Percentiles rank a stretch among this genome's conserved stretches.
These are phyloP conservation scores for Cladorrhinum sp. DNA, from an alignment of 2,329 filamentous ascomycete genomes.

Conservation along the genomic window DNA sequence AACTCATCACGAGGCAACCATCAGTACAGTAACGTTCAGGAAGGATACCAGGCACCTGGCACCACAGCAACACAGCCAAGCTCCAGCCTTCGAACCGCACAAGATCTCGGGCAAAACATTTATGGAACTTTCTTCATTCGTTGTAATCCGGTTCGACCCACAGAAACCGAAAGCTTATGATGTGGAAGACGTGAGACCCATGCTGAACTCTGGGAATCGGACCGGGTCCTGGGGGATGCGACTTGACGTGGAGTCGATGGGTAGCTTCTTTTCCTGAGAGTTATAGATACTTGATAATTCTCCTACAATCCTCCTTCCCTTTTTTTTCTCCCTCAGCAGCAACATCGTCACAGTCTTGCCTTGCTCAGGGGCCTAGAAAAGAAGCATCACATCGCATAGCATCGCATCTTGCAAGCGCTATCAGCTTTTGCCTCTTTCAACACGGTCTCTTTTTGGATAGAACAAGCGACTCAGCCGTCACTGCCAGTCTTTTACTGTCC, in stretches of 20 bases:
- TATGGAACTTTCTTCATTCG: neutral
- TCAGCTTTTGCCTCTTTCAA: neutral
- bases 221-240: neutral
- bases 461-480: neutral
- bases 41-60: no score
- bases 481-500: neutral
- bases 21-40: no score
- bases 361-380: neutral
- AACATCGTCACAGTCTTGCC: neutral
- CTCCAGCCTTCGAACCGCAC: neutral
- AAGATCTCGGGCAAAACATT: neutral
- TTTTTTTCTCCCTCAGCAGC: constrained; percentile 2
- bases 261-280: neutral
- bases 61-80: neutral
- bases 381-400: constrained; percentile 1
- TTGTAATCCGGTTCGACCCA: neutral
- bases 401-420: constrained; percentile 5
- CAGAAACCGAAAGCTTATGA: neutral
- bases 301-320: neutral
- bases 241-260: neutral
- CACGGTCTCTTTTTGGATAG: neutral
- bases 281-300: neutral
- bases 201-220: neutral
- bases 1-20: no score
- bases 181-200: neutral